These are phyloP conservation scores for Aspergillus amoenus DNA, from an alignment of 2,329 filamentous ascomycete genomes.

Conservation along the genomic window DNA sequence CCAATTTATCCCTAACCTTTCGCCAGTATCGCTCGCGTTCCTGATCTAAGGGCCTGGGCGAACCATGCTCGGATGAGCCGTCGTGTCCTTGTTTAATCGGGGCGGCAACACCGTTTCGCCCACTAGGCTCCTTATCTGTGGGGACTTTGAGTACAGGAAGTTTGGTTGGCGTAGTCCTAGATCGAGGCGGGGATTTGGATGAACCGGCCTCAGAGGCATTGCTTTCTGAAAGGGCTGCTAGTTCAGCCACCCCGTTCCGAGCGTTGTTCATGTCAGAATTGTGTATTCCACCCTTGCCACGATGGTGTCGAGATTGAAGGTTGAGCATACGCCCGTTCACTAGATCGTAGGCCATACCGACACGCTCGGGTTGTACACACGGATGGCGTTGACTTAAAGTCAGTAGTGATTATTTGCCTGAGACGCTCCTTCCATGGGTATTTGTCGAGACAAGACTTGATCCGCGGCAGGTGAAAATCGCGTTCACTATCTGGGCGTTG, in stretches of 20 bases:
- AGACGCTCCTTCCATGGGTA: slow-evolving; percentile 12
- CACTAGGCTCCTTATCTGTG: slow-evolving; percentile 18
- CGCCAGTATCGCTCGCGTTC: slow-evolving; percentile 30
- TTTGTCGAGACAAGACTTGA: neutral
- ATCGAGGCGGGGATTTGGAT: slow-evolving; percentile 15
- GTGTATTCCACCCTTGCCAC: slow-evolving; percentile 9
- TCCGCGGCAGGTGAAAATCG: neutral
- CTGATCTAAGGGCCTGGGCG: slow-evolving; percentile 17
- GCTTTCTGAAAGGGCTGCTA: slow-evolving; percentile 7
- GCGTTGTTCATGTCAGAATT: slow-evolving; percentile 21
- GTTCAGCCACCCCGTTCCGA: neutral
- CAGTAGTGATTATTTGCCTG: slow-evolving; percentile 13
- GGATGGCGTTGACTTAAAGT: slow-evolving; percentile 15
- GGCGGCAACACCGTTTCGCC: slow-evolving; percentile 17
- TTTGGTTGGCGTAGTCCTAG: slow-evolving; percentile 28
- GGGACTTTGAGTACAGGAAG: slow-evolving; percentile 28
- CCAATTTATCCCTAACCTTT: slow-evolving; percentile 27
- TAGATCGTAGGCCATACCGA: slow-evolving; percentile 29
- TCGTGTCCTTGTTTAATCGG: slow-evolving; percentile 10
- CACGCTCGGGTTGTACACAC: neutral
- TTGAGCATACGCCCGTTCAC: slow-evolving; percentile 32
- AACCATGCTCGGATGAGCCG: slow-evolving; percentile 4
- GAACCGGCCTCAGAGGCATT: slow-evolving; percentile 6
- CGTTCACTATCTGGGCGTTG: neutral
- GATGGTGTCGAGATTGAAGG: slow-evolving; percentile 25